Evolutionary conservation across 768 basidiomycete species (phyloP), one percentile per base, ranked within the genome.

Genomic region (Postia placenta): DNA sequence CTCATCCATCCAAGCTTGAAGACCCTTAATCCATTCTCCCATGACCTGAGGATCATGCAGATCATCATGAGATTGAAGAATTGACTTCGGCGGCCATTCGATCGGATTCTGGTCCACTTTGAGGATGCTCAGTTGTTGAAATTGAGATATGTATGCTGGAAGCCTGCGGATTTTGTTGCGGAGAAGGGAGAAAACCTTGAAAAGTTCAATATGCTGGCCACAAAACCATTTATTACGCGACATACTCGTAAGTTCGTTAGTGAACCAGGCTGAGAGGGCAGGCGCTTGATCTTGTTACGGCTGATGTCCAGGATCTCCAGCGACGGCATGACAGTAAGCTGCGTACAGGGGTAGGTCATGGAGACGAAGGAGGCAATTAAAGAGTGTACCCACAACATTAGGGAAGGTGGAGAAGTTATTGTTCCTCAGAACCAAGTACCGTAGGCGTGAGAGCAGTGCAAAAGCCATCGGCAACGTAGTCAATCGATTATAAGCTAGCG

Each of bases 251-350:
- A 81, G 50, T 85, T 78, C 43, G 76, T 66, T 35, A 99, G 76
- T 5, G 82, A 77, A 5, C 93, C 93, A 15, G 93, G 87, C 52
- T 83, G 75, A 3, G 78, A 68, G 11, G 96, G 96, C 19, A 98
- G 70, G 42, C 74, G 70, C 63, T 78, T 83, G 57, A 99, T 80
- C 67, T 85, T 90, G 70, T 99, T 99, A 56, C 89, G 83, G 55
- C 91, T 93, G 37, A 99, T 77, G 65, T 99, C 96, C 54, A 99
- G 71, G 50, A 93, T 95, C 67, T 99, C 95, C 47, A 99, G 74
- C 5, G 85, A 85, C 2, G 85, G 81, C 71, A 98, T 82, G 15
- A 80, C 70, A 39, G 88, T 91, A 38, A 96, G 74, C 93, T 95
- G 56, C 11, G n/a, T n/a, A n/a, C n/a, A n/a, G n/a, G n/a, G n/a